Evolutionary conservation across 768 basidiomycete genomes (phyloP).

Genomic region (Mrakia hoshinonis): DNA sequence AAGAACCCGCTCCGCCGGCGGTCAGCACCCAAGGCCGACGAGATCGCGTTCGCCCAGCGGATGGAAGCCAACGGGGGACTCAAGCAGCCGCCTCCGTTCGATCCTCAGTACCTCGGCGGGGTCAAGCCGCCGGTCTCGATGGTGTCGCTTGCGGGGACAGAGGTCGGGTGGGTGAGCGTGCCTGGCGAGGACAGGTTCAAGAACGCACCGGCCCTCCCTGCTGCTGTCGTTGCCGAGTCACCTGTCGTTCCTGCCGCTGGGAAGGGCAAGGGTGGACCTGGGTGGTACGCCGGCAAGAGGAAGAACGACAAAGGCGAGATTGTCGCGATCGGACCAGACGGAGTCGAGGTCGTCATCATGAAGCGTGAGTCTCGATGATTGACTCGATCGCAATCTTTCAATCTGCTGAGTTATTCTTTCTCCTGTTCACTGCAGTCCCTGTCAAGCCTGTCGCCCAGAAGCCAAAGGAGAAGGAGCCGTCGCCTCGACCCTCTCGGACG

Average conservation of each 20-base stretch:
- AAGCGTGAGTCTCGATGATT: background rate
- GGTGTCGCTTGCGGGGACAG: background rate
- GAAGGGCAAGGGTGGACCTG: slow-evolving; percentile 18
- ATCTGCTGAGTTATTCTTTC: background rate
- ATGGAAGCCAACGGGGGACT: background rate
- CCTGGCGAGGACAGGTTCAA: background rate
- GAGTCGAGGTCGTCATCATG: slow-evolving; percentile 13
- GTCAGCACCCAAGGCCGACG: background rate
- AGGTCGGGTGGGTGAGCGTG: background rate
- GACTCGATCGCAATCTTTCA: background rate
- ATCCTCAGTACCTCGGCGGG: background rate
- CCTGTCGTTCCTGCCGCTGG: background rate
- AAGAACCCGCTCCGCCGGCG: background rate
- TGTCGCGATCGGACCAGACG: slow-evolving; percentile 15
- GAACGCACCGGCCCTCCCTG: background rate
- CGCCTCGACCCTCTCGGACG: background rate
- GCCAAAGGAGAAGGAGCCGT: background rate
- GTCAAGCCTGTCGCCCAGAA: background rate
- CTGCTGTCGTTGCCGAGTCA: background rate
- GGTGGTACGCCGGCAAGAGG: slow-evolving; percentile 26
- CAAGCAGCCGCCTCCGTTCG: background rate
- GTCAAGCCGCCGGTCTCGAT: slow-evolving; percentile 3
- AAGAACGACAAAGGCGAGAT: slow-evolving; percentile 25
- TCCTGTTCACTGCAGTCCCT: background rate
- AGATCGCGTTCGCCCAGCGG: background rate